These are phyloP conservation scores for Coemansia guatemalensis DNA, from an alignment of 192 early-diverging fungal genomes.

Conservation along the genomic window DNA sequence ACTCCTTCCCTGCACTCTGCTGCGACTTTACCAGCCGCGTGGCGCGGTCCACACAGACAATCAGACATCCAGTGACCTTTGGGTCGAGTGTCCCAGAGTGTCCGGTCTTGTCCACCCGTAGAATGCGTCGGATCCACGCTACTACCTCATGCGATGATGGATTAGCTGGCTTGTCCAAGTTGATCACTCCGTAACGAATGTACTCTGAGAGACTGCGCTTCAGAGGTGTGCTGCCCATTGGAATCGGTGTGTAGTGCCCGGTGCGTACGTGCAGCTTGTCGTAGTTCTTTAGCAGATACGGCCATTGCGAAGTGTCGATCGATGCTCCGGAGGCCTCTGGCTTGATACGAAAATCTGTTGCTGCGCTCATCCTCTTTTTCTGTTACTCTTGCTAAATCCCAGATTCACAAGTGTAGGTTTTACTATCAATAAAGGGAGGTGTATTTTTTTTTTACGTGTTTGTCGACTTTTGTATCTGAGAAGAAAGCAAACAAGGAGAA, in stretches of 20 bases:
- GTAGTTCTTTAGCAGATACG: slow-evolving; percentile 95
- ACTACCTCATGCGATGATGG: slow-evolving; percentile 99
- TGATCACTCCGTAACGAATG: slow-evolving; percentile 97
- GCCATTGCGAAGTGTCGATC: slow-evolving; percentile 94
- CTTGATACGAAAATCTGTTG: slow-evolving; percentile 68
- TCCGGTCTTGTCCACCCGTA: slow-evolving; percentile 97
- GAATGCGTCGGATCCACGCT: slow-evolving; percentile 97
- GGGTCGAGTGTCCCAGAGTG: slow-evolving; percentile 99
- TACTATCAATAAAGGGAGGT: too few relatives aligned
- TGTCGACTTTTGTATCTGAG: too few relatives aligned
- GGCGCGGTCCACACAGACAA: slow-evolving; percentile 98
- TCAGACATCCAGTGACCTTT: slow-evolving; percentile 98
- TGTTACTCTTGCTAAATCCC: too few relatives aligned
- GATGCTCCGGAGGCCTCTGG: slow-evolving; percentile 73
- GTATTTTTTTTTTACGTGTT: too few relatives aligned
- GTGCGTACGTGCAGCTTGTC: slow-evolving; percentile 97
- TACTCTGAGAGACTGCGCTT: slow-evolving; percentile 91
- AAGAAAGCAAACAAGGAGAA: too few relatives aligned
- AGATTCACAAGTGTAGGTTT: too few relatives aligned
- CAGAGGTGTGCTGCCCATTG: slow-evolving; percentile 90
- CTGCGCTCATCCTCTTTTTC: slow-evolving; percentile 19
- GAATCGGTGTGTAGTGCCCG: slow-evolving; percentile 97
- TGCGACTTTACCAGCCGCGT: slow-evolving; percentile 99
- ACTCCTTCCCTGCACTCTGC: slow-evolving; percentile 99
- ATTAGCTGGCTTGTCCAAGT: slow-evolving; percentile 99